A percentile compares a stretch with the other conserved stretches of the same genome.
phyloP scores from a whole-genome alignment of 2,329 filamentous ascomycete genomes.

The Fonsecaea erecta region DNA sequence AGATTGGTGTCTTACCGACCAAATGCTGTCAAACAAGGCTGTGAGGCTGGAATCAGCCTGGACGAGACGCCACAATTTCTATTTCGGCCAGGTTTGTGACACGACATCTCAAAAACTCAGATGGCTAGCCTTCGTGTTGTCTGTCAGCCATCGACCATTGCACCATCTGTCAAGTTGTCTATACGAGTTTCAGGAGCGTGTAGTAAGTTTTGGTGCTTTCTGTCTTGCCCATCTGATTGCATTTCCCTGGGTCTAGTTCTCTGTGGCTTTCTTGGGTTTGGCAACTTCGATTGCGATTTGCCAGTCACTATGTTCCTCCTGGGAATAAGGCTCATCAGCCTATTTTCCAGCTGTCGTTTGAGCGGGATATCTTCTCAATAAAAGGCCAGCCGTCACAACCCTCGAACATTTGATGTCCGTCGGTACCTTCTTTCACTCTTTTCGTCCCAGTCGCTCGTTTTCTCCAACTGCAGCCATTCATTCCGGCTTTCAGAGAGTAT shows the following conservation, averaged over 20 bases:
- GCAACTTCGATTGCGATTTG: neutral
- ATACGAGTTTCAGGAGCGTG: neutral
- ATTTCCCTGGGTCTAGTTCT: neutral
- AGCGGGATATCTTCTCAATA: neutral
- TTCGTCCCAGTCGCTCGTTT: neutral
- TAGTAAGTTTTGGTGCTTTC: neutral
- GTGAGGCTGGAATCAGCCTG: neutral
- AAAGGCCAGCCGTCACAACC: neutral
- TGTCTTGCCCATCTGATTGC: neutral
- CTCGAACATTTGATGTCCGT: neutral
- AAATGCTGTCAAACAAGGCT: neutral
- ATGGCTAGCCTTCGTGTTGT: neutral
- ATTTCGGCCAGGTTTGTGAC: neutral
- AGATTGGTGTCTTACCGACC: slow-evolving; percentile 1
- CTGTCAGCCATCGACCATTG: neutral
- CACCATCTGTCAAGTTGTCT: neutral
- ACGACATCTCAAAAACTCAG: neutral
- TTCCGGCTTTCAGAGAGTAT: neutral
- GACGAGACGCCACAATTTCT: neutral
- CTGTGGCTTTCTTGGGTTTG: neutral
- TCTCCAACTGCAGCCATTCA: neutral
- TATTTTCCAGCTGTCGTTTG: neutral
- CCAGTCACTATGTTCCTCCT: neutral
- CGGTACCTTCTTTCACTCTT: neutral
- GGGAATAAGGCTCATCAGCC: neutral